Percentiles rank a stretch among this genome's conserved stretches.
Conservation (phyloP, 768 basidiomycete genomes). For the Tulasnella calospora region DNA sequence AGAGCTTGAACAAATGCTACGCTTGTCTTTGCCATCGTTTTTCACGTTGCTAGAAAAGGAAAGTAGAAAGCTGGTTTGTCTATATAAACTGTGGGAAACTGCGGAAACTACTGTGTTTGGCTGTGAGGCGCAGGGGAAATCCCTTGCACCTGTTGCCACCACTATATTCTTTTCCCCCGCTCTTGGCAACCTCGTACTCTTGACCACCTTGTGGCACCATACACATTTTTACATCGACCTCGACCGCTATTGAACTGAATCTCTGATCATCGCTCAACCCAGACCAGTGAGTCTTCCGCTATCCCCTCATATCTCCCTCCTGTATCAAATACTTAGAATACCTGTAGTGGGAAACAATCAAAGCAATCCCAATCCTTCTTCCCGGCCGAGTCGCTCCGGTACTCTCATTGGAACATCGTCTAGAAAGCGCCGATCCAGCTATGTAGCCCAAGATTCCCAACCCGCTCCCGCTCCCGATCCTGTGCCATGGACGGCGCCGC, state of each 20-base stretch:
- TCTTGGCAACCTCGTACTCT: neutral
- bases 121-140: neutral
- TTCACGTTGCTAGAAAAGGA: neutral
- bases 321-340: neutral
- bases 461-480: neutral
- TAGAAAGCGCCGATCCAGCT: neutral
- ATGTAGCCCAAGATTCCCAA: neutral
- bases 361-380: neutral
- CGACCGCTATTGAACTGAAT: neutral
- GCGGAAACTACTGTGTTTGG: neutral
- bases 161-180: neutral
- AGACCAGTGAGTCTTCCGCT: neutral
- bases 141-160: neutral
- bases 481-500: neutral
- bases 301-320: neutral
- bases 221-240: neutral
- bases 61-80: neutral
- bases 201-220: neutral
- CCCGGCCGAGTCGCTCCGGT: neutral
- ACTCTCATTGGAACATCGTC: neutral
- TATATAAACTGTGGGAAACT: neutral
- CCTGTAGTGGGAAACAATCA: slow-evolving; percentile 13
- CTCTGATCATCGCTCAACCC: neutral
- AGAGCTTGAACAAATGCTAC: neutral
- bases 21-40: neutral